Evolutionary conservation across 108 stramenopile species (phyloP), one percentile per base, ranked within the genome.

Genomic region (Mediolabrus comicus): DNA sequence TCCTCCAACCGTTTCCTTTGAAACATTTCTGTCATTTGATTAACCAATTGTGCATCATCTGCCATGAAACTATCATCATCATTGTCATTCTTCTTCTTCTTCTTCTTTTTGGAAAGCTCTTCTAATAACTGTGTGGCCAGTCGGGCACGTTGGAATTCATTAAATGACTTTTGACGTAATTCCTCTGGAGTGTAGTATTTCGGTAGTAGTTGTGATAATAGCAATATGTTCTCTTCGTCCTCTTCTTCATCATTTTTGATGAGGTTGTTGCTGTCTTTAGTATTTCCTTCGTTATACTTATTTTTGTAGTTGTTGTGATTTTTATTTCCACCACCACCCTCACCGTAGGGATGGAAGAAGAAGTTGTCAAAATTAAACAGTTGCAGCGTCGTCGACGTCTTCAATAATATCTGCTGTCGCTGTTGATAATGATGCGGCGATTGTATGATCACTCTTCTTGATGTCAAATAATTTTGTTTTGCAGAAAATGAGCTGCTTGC

Each of bases 121-220:
- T 3, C 39, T 57, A 6, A 69, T 24, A 69, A 36, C 29, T 69
- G 68, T 22, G 58, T 35, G 26, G 43, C 56, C 14, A 69, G 54
- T 14, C 75, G 41, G 1, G 67, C 60, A 22, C 75, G 53, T 8
- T 77, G 75, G 26, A 77, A 77, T 19, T 34, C 30, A 27, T 77
- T 68, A 34, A 51, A 9, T 0, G 36, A 41, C 34, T 62, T 53
- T 13, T 61, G 55, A 32, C 43, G 55, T 1, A 49, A 1, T 25
- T 67, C 66, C 4, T 53, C 43, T 17, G 53, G 33, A 2, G 59
- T 67, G 2, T 7, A 17, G 3, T 27, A 29, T 49, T 55, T 62
- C 25, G 75, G 74, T 3, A 77, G 41, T 19, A 77, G 55, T 2
- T 62, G 67, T 16, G 69, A 49, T 2, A 77, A 62, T 4, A 77